phyloP scores from a whole-genome alignment of 352 stramenopile genomes.

The Pythium dissotocum region DNA sequence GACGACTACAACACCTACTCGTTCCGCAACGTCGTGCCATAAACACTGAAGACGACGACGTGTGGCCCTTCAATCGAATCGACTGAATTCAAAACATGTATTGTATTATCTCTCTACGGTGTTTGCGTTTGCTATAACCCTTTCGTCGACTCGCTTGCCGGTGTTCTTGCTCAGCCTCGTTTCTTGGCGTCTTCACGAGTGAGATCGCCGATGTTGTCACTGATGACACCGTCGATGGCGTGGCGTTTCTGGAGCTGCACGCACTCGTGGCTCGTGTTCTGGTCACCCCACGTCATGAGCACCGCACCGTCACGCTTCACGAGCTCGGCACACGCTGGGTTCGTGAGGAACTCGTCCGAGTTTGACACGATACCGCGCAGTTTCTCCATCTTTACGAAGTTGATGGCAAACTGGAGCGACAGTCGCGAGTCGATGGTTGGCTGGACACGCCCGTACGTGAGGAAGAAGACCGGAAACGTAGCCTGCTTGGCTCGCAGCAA shows the following conservation, averaged over 20 bases:
- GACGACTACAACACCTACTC: not conserved
- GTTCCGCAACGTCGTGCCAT: conserved; percentile 2
- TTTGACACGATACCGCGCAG: conserved; percentile 76
- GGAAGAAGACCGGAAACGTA: conserved; percentile 73
- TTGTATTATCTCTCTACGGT: not conserved
- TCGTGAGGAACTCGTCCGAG: conserved; percentile 64
- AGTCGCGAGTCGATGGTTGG: conserved; percentile 51
- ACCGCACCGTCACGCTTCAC: conserved; percentile 51
- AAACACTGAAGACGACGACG: not conserved
- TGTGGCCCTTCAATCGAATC: too few relatives aligned
- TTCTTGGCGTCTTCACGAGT: conserved; percentile 20
- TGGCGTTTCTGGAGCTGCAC: conserved; percentile 73
- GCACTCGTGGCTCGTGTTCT: conserved; percentile 74
- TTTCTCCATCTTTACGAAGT: conserved; percentile 63
- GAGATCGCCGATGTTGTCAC: conserved; percentile 82
- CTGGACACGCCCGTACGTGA: conserved; percentile 65
- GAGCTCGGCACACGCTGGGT: conserved; percentile 45
- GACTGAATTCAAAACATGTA: not conserved
- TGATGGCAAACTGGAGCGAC: conserved; percentile 64
- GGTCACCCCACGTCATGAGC: conserved; percentile 75
- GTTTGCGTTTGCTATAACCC: not conserved
- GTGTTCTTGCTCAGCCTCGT: not conserved
- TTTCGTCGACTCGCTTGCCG: too few relatives aligned
- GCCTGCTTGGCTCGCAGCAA: conserved; percentile 68
- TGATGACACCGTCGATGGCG: conserved; percentile 77